Conservation (phyloP, 208 protist genomes). For the Leishmania tarentolae region DNA sequence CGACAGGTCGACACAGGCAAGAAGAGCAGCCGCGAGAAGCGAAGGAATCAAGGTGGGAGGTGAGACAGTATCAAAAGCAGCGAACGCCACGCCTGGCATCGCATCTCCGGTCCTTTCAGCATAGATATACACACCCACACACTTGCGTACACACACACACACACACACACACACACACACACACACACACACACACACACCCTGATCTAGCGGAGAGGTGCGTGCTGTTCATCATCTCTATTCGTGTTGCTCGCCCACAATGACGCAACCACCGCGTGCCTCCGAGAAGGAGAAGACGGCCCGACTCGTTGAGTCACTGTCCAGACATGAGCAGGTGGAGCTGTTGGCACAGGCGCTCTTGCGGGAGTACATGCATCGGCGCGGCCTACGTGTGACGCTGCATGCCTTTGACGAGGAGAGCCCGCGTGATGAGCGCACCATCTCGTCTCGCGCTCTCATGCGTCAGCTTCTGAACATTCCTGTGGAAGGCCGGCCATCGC, state of each 20-base stretch:
- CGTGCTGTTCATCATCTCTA: not conserved
- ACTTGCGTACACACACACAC: not conserved
- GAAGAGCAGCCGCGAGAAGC: no score
- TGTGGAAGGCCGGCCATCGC: slow-evolving; percentile 50
- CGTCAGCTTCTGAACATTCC: slow-evolving; percentile 76
- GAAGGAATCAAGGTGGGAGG: no score
- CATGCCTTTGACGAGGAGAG: slow-evolving; percentile 71
- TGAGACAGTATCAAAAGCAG: no score
- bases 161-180: not conserved
- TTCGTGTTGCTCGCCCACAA: not conserved
- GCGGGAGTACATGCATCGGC: slow-evolving; percentile 89
- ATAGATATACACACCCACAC: no score
- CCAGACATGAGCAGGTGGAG: slow-evolving; percentile 57
- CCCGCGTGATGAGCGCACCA: slow-evolving; percentile 67
- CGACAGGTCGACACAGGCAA: no score
- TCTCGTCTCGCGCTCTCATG: slow-evolving; percentile 79
- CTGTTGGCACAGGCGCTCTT: slow-evolving; percentile 79
- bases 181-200: not conserved
- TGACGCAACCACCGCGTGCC: slow-evolving; percentile 11
- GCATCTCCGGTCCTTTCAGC: not conserved
- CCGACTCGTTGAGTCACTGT: slow-evolving; percentile 37
- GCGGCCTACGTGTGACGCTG: slow-evolving; percentile 67
- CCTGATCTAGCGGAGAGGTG: not conserved
- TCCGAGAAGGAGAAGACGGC: slow-evolving; percentile 36
- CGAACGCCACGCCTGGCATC: no score